A percentile compares a stretch with the other conserved stretches of the same genome.
Conservation (phyloP, 352 stramenopile genomes). For the Phytopythium mirpurense region DNA sequence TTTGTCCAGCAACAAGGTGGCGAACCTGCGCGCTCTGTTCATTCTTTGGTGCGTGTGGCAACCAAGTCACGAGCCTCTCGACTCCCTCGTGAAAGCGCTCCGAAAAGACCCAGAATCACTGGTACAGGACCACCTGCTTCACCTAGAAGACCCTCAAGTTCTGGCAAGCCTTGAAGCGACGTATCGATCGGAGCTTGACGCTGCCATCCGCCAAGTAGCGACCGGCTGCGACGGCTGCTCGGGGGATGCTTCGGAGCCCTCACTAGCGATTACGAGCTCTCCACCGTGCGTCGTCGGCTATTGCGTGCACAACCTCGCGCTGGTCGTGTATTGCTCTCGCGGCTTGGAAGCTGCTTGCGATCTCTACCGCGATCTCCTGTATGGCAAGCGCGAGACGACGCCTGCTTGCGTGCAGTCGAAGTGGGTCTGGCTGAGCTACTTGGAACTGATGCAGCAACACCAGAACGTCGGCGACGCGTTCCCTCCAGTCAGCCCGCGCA, state of each 20-base stretch:
- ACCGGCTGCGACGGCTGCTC: not conserved
- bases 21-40: constrained; percentile 24
- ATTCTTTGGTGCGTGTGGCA: constrained; percentile 34
- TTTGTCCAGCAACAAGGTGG: not conserved
- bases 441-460: constrained; percentile 65
- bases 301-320: constrained; percentile 59
- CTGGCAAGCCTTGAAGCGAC: constrained; percentile 1
- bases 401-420: constrained; percentile 14
- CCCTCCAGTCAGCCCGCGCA: constrained; percentile 38
- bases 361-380: constrained; percentile 31
- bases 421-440: constrained; percentile 35
- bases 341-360: constrained; percentile 47
- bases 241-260: not conserved
- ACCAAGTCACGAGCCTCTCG: constrained; percentile 23
- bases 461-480: constrained; percentile 16
- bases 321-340: constrained; percentile 40
- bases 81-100: constrained; percentile 29
- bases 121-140: constrained; percentile 12
- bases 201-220: not conserved
- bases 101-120: constrained; percentile 17
- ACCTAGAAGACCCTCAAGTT: not conserved
- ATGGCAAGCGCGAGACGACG: constrained; percentile 4
- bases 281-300: constrained; percentile 19
- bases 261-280: too few species aligned
- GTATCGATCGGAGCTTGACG: not conserved